phyloP scores from a whole-genome alignment of 2,329 filamentous ascomycete genomes.

The Penicillium verrucosum region DNA sequence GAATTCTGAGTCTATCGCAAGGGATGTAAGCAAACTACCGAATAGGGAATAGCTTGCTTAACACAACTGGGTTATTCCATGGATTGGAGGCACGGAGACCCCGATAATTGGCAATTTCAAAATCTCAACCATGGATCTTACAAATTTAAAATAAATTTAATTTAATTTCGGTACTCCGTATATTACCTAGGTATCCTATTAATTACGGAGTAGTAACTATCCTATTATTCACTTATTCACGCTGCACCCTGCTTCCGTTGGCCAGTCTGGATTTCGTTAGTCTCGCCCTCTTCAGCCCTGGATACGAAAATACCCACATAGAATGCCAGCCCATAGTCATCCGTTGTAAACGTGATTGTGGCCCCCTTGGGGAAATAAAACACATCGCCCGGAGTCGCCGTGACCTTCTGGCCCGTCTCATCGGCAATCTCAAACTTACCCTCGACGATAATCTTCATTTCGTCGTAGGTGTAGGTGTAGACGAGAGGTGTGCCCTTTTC shows the following conservation, averaged over 20 bases:
- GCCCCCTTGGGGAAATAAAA: slow-evolving; percentile 66
- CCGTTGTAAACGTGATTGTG: slow-evolving; percentile 64
- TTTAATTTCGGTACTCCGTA: not conserved
- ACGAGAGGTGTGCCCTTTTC: slow-evolving; percentile 65
- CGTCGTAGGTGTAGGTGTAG: slow-evolving; percentile 68
- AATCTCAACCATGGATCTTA: not conserved
- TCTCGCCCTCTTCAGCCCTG: not conserved
- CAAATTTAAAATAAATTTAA: not conserved
- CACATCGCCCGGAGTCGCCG: slow-evolving; percentile 61
- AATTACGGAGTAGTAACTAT: not conserved
- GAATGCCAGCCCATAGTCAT: slow-evolving; percentile 60
- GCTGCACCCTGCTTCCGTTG: slow-evolving; percentile 30
- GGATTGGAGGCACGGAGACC: slow-evolving; percentile 14
- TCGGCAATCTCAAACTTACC: slow-evolving; percentile 64
- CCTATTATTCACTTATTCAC: slow-evolving; percentile 19
- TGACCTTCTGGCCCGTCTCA: slow-evolving; percentile 58
- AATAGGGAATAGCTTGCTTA: slow-evolving; percentile 15
- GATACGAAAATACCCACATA: slow-evolving; percentile 39
- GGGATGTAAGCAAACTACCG: slow-evolving; percentile 23
- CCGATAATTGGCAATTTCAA: slow-evolving; percentile 9
- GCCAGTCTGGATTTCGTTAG: slow-evolving; percentile 26
- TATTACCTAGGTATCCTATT: not conserved
- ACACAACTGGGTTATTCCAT: slow-evolving; percentile 12
- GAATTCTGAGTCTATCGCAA: slow-evolving; percentile 2
- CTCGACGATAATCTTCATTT: slow-evolving; percentile 72